Evolutionary conservation across 2,329 filamentous ascomycete species (phyloP), one percentile per base, ranked within the genome.

Genomic region (Phaeosphaeria sp.): DNA sequence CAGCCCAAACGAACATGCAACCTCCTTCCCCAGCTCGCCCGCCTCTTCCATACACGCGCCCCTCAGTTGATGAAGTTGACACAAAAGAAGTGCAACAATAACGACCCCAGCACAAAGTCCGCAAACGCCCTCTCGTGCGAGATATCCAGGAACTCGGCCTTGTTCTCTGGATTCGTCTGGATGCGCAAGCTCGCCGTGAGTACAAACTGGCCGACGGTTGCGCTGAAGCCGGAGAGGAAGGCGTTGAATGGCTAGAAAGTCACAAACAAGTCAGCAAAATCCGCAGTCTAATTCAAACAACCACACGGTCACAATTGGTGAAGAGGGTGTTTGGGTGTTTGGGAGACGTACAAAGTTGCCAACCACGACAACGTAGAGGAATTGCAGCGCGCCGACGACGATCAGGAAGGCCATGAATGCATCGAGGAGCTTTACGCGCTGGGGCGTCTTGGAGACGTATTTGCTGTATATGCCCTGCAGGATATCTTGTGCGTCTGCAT

Each of bases 21-120:
- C 18, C n/a, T n/a, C n/a, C n/a, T n/a, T n/a, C n/a, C n/a, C n/a
- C n/a, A n/a, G n/a, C n/a, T n/a, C n/a, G n/a, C n/a, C 43, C n/a
- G 39, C 46, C 22, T 46, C 23, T n/a, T 33, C 43, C 5, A 15
- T 43, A 10, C 22, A 46, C 33, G 7, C 44, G 46, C 50, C n/a
- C 68, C 83, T 84, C n/a, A 99, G 85, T 99, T 99, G 83, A 99
- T 98, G 80, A 99, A 99, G 85, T 99, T 99, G 77, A 98, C 89
- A 81, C 93, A 97, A 85, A 99, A 99, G 82, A 98, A 97, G 83
- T 99, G 95, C 78, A 98, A 82, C 76, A 98, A 92, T 77, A 99
- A 78, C 78, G 93, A 97, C 77, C 94, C 95, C 69, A 97, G 92
- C 59, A 99, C 85, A 76, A 90, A 99, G 81, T 99, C 95, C 74